These are phyloP conservation scores for Aspergillus steynii DNA, from an alignment of 495 filamentous ascomycete genomes.

Conservation along the genomic window DNA sequence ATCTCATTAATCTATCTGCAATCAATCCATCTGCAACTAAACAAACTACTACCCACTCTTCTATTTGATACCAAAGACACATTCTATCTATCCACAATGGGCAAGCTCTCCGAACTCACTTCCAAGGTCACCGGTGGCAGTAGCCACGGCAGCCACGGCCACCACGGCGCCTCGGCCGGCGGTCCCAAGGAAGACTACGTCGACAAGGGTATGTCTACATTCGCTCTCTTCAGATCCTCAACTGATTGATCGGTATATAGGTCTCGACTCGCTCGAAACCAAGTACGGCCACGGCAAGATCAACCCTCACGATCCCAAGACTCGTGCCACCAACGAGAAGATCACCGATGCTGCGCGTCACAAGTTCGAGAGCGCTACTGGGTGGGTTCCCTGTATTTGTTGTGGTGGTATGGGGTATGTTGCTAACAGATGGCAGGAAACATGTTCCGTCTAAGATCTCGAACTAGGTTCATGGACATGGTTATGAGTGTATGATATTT, in stretches of 20 bases:
- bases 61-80: not conserved
- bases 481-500: not conserved
- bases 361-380: constrained; percentile 62
- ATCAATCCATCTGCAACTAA: not conserved
- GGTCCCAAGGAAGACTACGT: constrained; percentile 37
- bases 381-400: constrained; percentile 31
- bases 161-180: constrained; percentile 5
- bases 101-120: constrained; percentile 31
- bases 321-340: constrained; percentile 59
- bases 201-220: constrained; percentile 38
- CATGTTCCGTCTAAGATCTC: not conserved
- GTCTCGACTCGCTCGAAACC: constrained; percentile 51
- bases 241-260: constrained; percentile 25
- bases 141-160: constrained; percentile 13
- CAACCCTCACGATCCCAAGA: constrained; percentile 35
- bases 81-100: constrained; percentile 22
- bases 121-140: constrained; percentile 29
- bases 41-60: not conserved
- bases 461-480: not conserved
- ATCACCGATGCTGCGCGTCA: constrained; percentile 61
- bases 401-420: too few relatives aligned
- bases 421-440: not conserved
- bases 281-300: constrained; percentile 53
- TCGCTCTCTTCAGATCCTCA: not conserved
- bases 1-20: not conserved